phyloP scores from a whole-genome alignment of 2,329 filamentous ascomycete genomes.

The Pyricularia grisea region DNA sequence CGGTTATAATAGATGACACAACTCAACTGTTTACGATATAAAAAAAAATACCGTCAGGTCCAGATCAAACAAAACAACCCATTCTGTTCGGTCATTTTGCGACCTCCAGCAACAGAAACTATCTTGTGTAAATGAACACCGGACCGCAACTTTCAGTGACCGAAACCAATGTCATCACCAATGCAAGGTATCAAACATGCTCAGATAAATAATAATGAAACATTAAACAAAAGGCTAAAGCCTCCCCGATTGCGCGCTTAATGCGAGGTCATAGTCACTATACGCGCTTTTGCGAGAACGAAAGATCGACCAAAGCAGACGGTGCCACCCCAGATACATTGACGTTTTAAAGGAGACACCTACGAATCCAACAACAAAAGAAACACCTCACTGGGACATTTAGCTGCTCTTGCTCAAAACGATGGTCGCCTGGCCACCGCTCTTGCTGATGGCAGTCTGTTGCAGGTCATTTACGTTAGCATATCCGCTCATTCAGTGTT shows the following conservation, averaged over 20 bases:
- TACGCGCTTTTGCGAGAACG: neutral
- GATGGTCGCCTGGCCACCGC: conserved; percentile 31
- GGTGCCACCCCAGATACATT: conserved; percentile 4
- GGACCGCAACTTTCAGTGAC: neutral
- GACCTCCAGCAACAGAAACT: neutral
- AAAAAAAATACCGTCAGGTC: neutral
- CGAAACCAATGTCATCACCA: neutral
- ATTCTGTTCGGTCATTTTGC: neutral
- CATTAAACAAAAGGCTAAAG: neutral
- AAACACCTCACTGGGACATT: neutral
- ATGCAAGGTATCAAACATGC: neutral
- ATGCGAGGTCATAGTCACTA: neutral
- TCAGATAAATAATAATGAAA: conserved; percentile 3
- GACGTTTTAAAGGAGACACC: neutral
- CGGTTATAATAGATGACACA: neutral
- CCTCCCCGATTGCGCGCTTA: neutral
- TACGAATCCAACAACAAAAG: conserved; percentile 5
- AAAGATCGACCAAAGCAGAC: conserved; percentile 1
- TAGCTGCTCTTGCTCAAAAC: conserved; percentile 23
- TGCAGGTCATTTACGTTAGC: neutral
- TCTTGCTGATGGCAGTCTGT: conserved; percentile 30
- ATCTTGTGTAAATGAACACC: neutral
- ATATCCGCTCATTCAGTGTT: neutral
- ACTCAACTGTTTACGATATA: neutral
- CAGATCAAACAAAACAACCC: neutral